Evolutionary conservation across 495 filamentous ascomycete genomes (phyloP), one percentile per base, ranked within the genome.

Genomic region (Penicillium ochrochloron): DNA sequence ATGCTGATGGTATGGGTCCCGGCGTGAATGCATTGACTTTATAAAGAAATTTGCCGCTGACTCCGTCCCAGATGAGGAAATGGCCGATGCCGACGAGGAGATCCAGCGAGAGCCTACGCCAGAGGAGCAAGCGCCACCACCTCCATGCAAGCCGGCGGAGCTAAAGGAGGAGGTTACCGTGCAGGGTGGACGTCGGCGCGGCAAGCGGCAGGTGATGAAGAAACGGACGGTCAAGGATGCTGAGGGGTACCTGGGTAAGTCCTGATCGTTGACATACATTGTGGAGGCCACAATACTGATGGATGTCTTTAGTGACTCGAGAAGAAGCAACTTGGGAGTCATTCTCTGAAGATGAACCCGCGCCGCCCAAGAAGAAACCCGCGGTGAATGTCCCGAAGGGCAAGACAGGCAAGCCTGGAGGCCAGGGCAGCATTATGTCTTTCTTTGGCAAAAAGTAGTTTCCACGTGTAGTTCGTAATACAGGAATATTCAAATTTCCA

Each of bases 251-350:
- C 80, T 99, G 15, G 92, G 92, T 94, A 82, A 66, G 88, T 81
- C 35, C 39, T 42, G 21, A 21, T 12, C 4, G 39, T 37, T 56
- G 29, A 50, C 19, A 48, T 48, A 14, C 21, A 50, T 53, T 56
- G 37, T 19, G 23, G 25, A 31, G 1, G n/a, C 15, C 23, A 35
- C 57, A 2, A 56, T 29, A 19, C 48, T 73, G 57, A 73, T 68
- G 66, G 67, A 69, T 25, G 11, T 63, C 61, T 68, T 64, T 34
- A 96, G 95, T 98, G 19, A 98, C 95, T 14, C 90, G 89, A 66
- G 90, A 94, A 70, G 94, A 97, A 71, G 80, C 86, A 1, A 88
- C 83, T 1, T 99, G 95, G 95, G 95, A 98, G 75, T 96, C 92
- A 6, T 98, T 96, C 81, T 97, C 93, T 3, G 91, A 94, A 66